A percentile compares a stretch with the other conserved stretches of the same genome.
These are phyloP conservation scores for Brettanomyces sp. DNA, from an alignment of 805 yeast species.

Conservation along the genomic window DNA sequence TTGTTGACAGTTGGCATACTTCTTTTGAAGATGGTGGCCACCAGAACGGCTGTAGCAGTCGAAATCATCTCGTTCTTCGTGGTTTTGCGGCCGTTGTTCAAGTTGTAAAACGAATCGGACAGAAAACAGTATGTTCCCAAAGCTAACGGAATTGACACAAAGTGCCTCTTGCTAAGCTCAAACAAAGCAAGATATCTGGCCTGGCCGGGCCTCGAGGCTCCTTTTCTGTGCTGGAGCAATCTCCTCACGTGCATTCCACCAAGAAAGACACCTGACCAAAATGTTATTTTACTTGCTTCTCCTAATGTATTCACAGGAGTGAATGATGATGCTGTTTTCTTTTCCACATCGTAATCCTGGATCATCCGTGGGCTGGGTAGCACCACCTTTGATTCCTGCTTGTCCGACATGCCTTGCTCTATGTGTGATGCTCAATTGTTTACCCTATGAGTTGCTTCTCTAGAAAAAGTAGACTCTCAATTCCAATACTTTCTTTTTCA, in stretches of 20 bases:
- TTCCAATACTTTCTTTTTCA: too few relatives aligned
- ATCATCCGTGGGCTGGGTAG: constrained; percentile 24
- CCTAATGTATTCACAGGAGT: constrained; percentile 24
- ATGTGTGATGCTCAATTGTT: too few relatives aligned
- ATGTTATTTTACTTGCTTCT: constrained; percentile 19
- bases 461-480: too few relatives aligned
- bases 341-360: constrained; percentile 6
- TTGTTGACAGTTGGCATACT: constrained; percentile 26
- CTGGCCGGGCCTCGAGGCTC: constrained; percentile 29
- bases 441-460: too few relatives aligned
- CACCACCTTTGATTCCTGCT: not conserved
- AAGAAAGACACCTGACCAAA: constrained; percentile 23
- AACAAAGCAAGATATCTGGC: constrained; percentile 24
- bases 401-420: too few relatives aligned
- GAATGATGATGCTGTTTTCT: constrained; percentile 6
- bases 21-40: constrained; percentile 18
- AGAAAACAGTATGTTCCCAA: constrained; percentile 24
- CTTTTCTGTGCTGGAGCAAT: constrained; percentile 26
- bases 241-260: constrained; percentile 30
- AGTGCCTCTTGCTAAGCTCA: constrained; percentile 21
- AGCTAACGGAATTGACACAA: constrained; percentile 25
- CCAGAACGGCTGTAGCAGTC: constrained; percentile 13
- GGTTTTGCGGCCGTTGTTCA: constrained; percentile 20
- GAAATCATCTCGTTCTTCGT: constrained; percentile 23
- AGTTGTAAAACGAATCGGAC: constrained; percentile 22